Conservation (phyloP, 2,329 filamentous ascomycete species). For the Diaporthe caulivora region DNA sequence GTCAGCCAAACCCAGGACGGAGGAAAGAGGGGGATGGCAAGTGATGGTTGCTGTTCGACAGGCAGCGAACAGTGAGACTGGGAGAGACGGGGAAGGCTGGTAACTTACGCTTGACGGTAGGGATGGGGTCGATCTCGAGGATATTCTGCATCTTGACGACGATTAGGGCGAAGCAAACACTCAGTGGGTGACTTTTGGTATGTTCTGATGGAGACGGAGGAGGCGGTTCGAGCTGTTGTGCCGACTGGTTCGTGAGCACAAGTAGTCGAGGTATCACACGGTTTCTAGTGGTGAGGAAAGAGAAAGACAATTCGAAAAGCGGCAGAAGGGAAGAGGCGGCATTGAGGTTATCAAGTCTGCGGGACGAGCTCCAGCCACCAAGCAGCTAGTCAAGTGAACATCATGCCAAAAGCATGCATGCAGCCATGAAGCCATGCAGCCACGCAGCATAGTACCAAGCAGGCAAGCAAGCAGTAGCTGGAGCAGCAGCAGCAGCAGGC, state of each 20-base stretch:
- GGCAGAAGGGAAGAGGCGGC: background rate
- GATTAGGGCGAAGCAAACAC: background rate
- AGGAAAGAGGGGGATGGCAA: too few relatives aligned
- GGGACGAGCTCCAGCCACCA: constrained; percentile 24
- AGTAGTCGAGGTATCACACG: background rate
- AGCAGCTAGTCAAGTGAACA: background rate
- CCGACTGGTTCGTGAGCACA: background rate
- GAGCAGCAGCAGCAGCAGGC: background rate
- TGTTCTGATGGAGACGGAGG: too few relatives aligned
- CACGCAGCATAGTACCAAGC: background rate
- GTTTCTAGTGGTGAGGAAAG: background rate
- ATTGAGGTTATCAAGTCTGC: constrained; percentile 13
- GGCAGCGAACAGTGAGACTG: background rate
- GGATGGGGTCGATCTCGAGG: constrained; percentile 35
- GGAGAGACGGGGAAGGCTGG: background rate
- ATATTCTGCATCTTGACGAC: constrained; percentile 36
- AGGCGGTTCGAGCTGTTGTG: background rate
- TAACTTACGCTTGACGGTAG: constrained; percentile 38
- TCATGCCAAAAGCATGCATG: constrained; percentile 2
- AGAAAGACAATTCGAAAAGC: too few relatives aligned
- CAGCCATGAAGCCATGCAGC: too few relatives aligned
- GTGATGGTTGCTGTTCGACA: too few relatives aligned
- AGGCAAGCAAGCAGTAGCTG: background rate
- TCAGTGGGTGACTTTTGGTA: too few relatives aligned
- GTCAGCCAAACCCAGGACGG: background rate